These are phyloP conservation scores for Peterozyma xylosa DNA, from an alignment of 805 yeast species.

Conservation along the genomic window DNA sequence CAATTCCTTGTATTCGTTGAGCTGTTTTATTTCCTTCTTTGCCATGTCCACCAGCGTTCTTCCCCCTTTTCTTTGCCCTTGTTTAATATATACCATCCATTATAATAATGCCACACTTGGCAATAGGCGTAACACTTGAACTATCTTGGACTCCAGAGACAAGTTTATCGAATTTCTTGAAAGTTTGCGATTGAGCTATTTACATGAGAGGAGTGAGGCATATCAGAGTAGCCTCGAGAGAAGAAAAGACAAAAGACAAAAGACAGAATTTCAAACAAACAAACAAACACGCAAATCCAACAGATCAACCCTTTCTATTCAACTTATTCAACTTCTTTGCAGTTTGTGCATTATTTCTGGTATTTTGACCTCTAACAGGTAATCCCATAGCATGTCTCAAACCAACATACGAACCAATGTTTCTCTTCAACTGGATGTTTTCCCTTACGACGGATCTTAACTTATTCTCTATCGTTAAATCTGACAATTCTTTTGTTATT, in stretches of 20 bases:
- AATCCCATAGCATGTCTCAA: conserved; percentile 78
- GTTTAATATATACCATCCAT: not conserved
- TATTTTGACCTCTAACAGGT: conserved; percentile 85
- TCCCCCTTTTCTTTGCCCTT: not conserved
- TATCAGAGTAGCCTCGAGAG: not conserved
- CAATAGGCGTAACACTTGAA: too few relatives aligned
- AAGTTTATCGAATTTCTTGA: too few relatives aligned
- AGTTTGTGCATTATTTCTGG: conserved; percentile 84
- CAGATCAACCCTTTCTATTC: conserved; percentile 44
- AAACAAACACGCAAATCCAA: not conserved
- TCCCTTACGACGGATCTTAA: conserved; percentile 66
- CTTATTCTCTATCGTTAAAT: conserved; percentile 75
- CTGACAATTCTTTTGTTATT: conserved; percentile 80
- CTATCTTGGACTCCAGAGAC: too few relatives aligned
- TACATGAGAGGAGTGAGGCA: too few relatives aligned
- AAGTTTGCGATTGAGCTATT: too few relatives aligned
- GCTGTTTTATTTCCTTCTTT: not conserved
- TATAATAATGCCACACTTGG: not conserved
- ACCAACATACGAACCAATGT: conserved; percentile 83
- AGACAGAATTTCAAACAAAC: too few relatives aligned
- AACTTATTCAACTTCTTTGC: conserved; percentile 80
- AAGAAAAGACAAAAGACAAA: not conserved
- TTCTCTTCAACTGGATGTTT: conserved; percentile 72
- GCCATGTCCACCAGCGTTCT: not conserved
- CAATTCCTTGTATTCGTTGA: not conserved